Base-by-base conservation (phyloP, 1,139 yeast genomes). In the Eremothecium gossypii region DNA sequence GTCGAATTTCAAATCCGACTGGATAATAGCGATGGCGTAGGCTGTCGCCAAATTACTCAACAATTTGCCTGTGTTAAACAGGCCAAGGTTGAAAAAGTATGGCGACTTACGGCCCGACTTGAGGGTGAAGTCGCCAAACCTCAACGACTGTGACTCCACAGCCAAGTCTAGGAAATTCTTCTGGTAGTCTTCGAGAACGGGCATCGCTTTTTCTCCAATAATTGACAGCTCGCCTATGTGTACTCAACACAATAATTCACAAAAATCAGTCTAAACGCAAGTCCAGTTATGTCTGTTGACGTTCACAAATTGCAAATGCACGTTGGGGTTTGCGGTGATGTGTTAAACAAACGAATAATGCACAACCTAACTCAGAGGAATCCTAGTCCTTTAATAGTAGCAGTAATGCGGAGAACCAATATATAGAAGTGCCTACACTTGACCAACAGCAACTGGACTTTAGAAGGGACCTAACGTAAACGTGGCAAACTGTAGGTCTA, bases 61-160 rank as follows among this genome's bases (percentile, higher is more conserved):
- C 48, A 83, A 74, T 52, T 74, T 74, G 33, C 96, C 96, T 10
- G 87, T 78, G 65, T 76, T 77, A 74, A 89, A 86, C 46, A 81
- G 73, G 10, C 98, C 98, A 67, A 89, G 69, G 70, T 91, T 91
- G 77, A 91, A 91, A 61, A 91, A 91, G 66, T 91, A 91, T 41
- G 98, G 98, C n/a, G 97, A 87, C 48, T 71, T 68, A 57, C 98
- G 77, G 27, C 96, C 97, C 2, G 95, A 83, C 64, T 91, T 91
- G 61, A 91, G 73, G 23, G 95, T 84, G 72, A 84, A 91, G 41
- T 74, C 67, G 41, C 97, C 97, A 59, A 91, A 91, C 58, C 79
- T 77, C 54, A 89, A 73, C 8, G 96, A 95, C 51, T 81, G 69
- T 42, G 83, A 76, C 55, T 81, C 83, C 50, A 87, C 70, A 26